A percentile compares a stretch with the other conserved stretches of the same genome.
These are phyloP conservation scores for Eucalyptus sideroxylon DNA, from an alignment of 345 rosid species.

Conservation along the genomic window DNA sequence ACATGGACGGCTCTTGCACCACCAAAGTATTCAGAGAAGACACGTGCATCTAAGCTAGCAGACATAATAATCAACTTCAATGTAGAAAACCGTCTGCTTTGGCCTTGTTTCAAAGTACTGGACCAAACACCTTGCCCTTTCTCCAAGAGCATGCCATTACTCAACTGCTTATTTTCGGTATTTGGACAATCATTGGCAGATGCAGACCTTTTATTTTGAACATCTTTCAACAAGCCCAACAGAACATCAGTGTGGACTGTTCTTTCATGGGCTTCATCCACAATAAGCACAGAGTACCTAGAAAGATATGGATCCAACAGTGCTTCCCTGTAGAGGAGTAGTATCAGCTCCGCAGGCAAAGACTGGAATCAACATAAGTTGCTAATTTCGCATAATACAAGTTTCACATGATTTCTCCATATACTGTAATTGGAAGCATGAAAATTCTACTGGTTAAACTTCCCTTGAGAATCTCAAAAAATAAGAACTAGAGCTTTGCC, in stretches of 20 bases:
- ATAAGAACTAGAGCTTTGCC: not conserved
- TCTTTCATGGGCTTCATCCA: constrained; percentile 98
- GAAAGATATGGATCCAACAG: constrained; percentile 78
- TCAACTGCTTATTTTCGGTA: constrained; percentile 9
- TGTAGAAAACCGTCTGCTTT: constrained; percentile 36
- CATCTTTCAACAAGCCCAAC: constrained; percentile 73
- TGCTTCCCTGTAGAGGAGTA: constrained; percentile 51
- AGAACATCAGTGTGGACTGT: constrained; percentile 89
- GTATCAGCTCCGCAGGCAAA: not conserved
- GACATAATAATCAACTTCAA: constrained; percentile 88
- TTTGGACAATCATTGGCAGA: constrained; percentile 3
- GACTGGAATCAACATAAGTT: not conserved
- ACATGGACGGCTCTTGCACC: constrained; percentile 86
- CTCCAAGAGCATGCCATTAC: constrained; percentile 1
- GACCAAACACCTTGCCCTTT: constrained; percentile 16
- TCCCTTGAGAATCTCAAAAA: not conserved
- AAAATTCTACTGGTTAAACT: not conserved
- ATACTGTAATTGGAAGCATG: not conserved
- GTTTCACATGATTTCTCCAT: not conserved
- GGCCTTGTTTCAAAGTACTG: constrained; percentile 27
- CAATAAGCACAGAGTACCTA: constrained; percentile 68
- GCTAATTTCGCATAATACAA: not conserved
- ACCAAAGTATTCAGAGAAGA: constrained; percentile 72
- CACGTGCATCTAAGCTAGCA: constrained; percentile 93
- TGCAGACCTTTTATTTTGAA: constrained; percentile 48